phyloP scores from a whole-genome alignment of 768 basidiomycete species.

The Rhizopogon roseolus region DNA sequence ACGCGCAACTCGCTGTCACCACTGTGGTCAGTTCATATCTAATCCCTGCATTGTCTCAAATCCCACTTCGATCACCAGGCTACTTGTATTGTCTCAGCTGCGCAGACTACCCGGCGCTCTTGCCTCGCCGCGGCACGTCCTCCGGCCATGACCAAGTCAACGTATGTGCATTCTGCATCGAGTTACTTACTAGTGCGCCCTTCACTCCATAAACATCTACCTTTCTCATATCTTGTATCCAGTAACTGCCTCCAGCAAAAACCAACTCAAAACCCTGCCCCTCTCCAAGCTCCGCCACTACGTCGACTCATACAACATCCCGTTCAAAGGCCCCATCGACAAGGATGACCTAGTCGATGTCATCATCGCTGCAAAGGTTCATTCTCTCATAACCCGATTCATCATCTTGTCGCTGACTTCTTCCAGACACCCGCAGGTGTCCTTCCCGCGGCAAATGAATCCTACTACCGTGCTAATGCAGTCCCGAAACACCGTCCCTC shows the following conservation, averaged over 20 bases:
- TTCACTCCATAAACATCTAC: background rate
- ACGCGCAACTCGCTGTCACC: slow-evolving; percentile 63
- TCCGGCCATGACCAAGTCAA: slow-evolving; percentile 60
- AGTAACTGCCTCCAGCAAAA: slow-evolving; percentile 70
- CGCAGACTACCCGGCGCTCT: slow-evolving; percentile 70
- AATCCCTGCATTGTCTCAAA: background rate
- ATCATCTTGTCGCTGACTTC: background rate
- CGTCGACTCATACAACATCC: slow-evolving; percentile 64
- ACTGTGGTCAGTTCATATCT: slow-evolving; percentile 53
- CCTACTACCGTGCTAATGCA: slow-evolving; percentile 29
- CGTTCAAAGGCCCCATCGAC: slow-evolving; percentile 58
- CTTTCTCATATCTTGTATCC: background rate
- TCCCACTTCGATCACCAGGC: slow-evolving; percentile 35
- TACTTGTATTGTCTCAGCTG: slow-evolving; percentile 71
- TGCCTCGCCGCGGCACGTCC: slow-evolving; percentile 51
- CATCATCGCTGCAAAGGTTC: slow-evolving; percentile 46
- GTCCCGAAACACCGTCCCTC: slow-evolving; percentile 13
- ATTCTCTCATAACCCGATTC: slow-evolving; percentile 10
- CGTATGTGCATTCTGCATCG: slow-evolving; percentile 75
- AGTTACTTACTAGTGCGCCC: slow-evolving; percentile 56
- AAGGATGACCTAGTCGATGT: slow-evolving; percentile 76
- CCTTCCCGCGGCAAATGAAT: slow-evolving; percentile 55
- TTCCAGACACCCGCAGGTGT: slow-evolving; percentile 59
- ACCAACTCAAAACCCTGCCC: slow-evolving; percentile 49
- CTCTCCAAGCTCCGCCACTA: slow-evolving; percentile 66